These are phyloP conservation scores for Mucor sp. DNA, from an alignment of 371 early-diverging fungal species.

Conservation along the genomic window DNA sequence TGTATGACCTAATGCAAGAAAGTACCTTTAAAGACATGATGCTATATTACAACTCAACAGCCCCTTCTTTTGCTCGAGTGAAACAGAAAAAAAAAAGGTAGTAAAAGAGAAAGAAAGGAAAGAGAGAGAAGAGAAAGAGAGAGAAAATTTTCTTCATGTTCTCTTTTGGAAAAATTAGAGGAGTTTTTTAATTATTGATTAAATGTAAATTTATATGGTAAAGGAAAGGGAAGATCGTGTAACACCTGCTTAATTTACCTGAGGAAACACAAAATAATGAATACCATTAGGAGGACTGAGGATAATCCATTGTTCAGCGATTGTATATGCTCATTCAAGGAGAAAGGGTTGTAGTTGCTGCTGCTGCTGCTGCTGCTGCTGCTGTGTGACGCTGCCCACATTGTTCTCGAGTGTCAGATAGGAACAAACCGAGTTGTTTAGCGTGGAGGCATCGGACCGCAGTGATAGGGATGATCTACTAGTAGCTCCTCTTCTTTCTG, in stretches of 20 bases:
- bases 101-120: neutral
- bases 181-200: slow-evolving; percentile 6
- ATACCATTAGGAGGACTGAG: neutral
- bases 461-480: neutral
- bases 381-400: neutral
- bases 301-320: neutral
- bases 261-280: neutral
- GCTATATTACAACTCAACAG: neutral
- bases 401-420: slow-evolving; percentile 14
- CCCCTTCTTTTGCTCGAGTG: neutral
- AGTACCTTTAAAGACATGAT: slow-evolving; percentile 21
- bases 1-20: neutral
- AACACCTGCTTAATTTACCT: neutral
- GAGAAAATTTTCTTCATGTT: slow-evolving; percentile 1
- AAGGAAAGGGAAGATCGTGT: neutral
- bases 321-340: neutral
- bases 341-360: neutral
- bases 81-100: neutral
- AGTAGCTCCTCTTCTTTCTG: neutral
- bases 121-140: neutral
- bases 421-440: slow-evolving; percentile 17
- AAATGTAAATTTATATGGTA: slow-evolving; percentile 7
- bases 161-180: neutral
- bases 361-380: too few species aligned
- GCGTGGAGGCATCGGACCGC: slow-evolving; percentile 14